Evolutionary conservation across 441 rosid genomes (phyloP), one percentile per base, ranked within the genome.

Genomic region (Brassica balearica): DNA sequence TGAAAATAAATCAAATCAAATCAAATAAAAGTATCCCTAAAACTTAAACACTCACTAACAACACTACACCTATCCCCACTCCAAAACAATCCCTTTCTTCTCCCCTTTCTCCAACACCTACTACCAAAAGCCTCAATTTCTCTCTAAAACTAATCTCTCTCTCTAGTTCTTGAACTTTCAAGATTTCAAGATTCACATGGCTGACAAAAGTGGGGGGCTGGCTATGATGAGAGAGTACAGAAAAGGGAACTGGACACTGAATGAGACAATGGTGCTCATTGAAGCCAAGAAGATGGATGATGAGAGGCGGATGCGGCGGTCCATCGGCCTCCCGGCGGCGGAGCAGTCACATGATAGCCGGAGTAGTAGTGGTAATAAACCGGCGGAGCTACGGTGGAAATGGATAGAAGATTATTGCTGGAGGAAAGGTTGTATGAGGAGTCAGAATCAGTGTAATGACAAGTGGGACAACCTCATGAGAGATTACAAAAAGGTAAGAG

Each of bases 391-490:
- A 36, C 83, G 96, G 84, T 91, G 96, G 97, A 93, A 91, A 74
- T 93, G 97, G 96, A 92, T 93, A 62, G 97, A 93, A 69, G 97
- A 91, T 65, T 91, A 84, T 61, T 90, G 96, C 43, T 88, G 88
- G 87, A 85, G 86, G 64, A 85, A 82, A 83, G 87, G 80, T 6
- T 91, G 98, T 73, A 65, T 75, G 65, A 86, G 95, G 81, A 89
- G 92, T 77, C 98, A 94, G 80, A 94, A 94, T 79, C 97, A 94
- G 81, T 94, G 98, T 85, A 94, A 94, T 82, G 98, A 94, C 84
- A 94, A 94, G 82, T 92, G 98, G 96, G 97, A 94, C 75, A 94
- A 94, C 83, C 92, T 94, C 73, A 94, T 90, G 98, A 90, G 98
- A 82, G 97, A 94, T 27, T 94, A 89, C 90, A 92, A 94, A 88